These are phyloP conservation scores for Scedosporium boydii DNA, from an alignment of 2,329 filamentous ascomycete species.

Conservation along the genomic window DNA sequence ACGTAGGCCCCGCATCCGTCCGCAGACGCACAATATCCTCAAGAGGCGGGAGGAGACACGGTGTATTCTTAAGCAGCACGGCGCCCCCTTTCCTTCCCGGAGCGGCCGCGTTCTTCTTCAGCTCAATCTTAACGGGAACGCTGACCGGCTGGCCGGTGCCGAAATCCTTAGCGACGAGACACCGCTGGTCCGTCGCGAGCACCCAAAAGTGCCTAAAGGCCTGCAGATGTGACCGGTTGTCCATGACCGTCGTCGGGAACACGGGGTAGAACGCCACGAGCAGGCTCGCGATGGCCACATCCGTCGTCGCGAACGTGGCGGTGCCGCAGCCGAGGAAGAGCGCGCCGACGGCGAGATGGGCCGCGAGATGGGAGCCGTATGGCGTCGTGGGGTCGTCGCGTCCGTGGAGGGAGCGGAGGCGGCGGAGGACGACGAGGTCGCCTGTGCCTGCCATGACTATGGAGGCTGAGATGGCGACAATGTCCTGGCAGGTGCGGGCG, in stretches of 20 bases:
- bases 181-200: constrained; percentile 79
- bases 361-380: constrained; percentile 88
- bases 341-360: constrained; percentile 82
- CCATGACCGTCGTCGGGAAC: constrained; percentile 79
- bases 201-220: constrained; percentile 98
- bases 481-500: constrained; percentile 82
- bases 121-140: constrained; percentile 58
- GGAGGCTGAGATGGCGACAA: constrained; percentile 70
- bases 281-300: constrained; percentile 76
- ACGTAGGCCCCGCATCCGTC: constrained; percentile 52
- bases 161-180: constrained; percentile 78
- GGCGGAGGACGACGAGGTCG: constrained; percentile 74
- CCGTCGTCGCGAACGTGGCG: constrained; percentile 80
- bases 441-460: constrained; percentile 95
- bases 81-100: constrained; percentile 17
- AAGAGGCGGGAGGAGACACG: constrained; percentile 56
- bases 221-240: constrained; percentile 91
- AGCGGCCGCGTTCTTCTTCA: constrained; percentile 27
- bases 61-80: constrained; percentile 35
- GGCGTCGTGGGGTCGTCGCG: constrained; percentile 74
- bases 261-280: constrained; percentile 91
- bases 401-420: constrained; percentile 79
- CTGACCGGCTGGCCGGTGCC: constrained; percentile 72
- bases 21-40: constrained; percentile 49
- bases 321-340: constrained; percentile 90